Evolutionary conservation across 306 rosid species (phyloP), one percentile per base, ranked within the genome.

Genomic region (Sicyos baderoa): DNA sequence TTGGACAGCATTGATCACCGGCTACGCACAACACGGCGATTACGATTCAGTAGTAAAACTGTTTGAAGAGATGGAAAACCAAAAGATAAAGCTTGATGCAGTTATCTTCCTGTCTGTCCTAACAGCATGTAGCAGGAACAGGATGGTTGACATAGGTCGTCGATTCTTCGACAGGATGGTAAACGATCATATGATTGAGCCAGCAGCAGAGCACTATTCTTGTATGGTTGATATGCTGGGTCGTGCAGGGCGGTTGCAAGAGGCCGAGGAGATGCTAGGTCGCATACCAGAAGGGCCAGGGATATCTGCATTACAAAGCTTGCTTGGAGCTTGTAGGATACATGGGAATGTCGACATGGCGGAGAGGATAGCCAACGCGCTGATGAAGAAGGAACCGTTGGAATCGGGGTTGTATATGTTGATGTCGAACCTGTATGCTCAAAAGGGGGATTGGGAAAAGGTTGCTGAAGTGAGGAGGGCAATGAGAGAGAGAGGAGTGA

Each of bases 381-480:
- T 89, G 81, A 76, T 87, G 80, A 80, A 79, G 79, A 80, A 81
- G 85, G 89, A 87, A 72, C 90, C 96, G 52, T 15, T 61, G 29
- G 89, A 86, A 65, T 91, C 95, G 5, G 95, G 89, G 54, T 78
- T 90, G 0, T 91, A 85, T 49, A 88, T 89, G 22, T 66, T 89
- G 75, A 80, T 86, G 86, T 85, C 91, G 11, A 91, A 91, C 73
- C 80, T 87, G 70, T 87, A 85, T 75, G 96, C 90, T 19, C 91
- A 89, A 76, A 87, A 82, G 70, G 95, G 96, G 44, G 79, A 80
- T 57, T 87, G 97, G 97, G 96, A 89, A 72, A 91, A 85, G 78
- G 90, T 87, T 66, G 89, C 95, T 0, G 74, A 77, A 79, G 37
- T 91, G 60, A 76, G 97, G 80, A 89, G 64, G 79, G 57, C 73